A percentile compares a stretch with the other conserved stretches of the same genome.
phyloP scores from a whole-genome alignment of 495 filamentous ascomycete species.

The Tirmania nivea region DNA sequence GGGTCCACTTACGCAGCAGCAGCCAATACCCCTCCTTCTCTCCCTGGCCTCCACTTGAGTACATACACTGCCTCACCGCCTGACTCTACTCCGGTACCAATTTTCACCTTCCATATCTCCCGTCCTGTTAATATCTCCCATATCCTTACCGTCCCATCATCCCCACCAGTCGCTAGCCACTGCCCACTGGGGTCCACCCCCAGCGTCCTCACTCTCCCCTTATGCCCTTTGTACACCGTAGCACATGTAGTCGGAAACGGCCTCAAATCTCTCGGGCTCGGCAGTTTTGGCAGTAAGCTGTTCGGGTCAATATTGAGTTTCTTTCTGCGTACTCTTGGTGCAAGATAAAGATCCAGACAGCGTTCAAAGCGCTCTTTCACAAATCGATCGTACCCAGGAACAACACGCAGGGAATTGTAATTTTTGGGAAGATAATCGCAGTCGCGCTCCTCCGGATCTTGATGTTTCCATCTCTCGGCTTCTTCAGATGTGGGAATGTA shows the following conservation, averaged over 20 bases:
- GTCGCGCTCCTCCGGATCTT: conserved; percentile 75
- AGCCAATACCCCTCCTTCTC: conserved; percentile 58
- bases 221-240: conserved; percentile 67
- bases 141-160: conserved; percentile 77
- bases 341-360: conserved; percentile 85
- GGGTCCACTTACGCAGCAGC: conserved; percentile 34
- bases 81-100: conserved; percentile 51
- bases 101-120: conserved; percentile 62
- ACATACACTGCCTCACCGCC: conserved; percentile 58
- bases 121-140: conserved; percentile 79
- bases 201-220: conserved; percentile 67
- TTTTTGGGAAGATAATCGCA: conserved; percentile 69
- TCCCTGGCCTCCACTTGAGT: conserved; percentile 74
- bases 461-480: conserved; percentile 67
- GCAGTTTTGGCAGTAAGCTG: conserved; percentile 79
- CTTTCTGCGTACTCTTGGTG: conserved; percentile 74
- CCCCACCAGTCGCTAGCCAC: conserved; percentile 75
- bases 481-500: conserved; percentile 76
- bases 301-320: conserved; percentile 93
- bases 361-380: conserved; percentile 92
- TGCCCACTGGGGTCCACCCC: conserved; percentile 54
- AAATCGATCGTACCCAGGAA: conserved; percentile 77
- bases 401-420: conserved; percentile 63
- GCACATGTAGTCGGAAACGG: conserved; percentile 82
- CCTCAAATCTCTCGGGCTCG: conserved; percentile 75